phyloP scores from a whole-genome alignment of 371 early-diverging fungal genomes.

The Coemansia sp. region DNA sequence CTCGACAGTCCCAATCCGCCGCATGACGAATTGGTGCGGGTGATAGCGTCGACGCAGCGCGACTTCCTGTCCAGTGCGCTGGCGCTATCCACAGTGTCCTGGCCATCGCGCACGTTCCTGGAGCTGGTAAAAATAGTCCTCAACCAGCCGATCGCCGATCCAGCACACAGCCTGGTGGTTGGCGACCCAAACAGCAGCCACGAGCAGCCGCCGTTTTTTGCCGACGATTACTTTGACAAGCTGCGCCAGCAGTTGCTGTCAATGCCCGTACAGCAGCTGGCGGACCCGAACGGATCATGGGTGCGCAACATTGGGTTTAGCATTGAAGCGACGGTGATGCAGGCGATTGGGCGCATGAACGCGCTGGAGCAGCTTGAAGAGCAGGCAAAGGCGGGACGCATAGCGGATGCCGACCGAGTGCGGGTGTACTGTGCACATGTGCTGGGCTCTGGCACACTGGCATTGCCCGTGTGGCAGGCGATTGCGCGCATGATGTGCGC shows the following conservation, averaged over 20 bases:
- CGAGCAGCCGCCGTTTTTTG: conserved; percentile 38
- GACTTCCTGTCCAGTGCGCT: conserved; percentile 40
- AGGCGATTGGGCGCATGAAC: conserved; percentile 30
- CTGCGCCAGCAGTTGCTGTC: conserved; percentile 23
- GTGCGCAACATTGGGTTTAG: conserved; percentile 42
- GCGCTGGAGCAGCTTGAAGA: conserved; percentile 38
- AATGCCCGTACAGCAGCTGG: conserved; percentile 21
- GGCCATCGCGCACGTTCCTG: conserved; percentile 46
- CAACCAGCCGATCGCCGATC: conserved; percentile 25
- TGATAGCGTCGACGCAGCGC: conserved; percentile 42
- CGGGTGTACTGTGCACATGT: conserved; percentile 42
- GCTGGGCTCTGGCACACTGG: conserved; percentile 33
- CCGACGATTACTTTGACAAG: conserved; percentile 36
- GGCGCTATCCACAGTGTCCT: conserved; percentile 26
- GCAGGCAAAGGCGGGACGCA: conserved; percentile 9
- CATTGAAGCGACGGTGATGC: conserved; percentile 45
- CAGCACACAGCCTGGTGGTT: conserved; percentile 21
- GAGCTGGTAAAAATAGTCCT: conserved; percentile 47
- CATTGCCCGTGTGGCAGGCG: conserved; percentile 27
- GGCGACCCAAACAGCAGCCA: conserved; percentile 28
- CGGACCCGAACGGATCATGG: conserved; percentile 37
- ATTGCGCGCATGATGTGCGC: conserved; percentile 38
- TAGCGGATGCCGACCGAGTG: conserved; percentile 15
- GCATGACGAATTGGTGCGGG: conserved; percentile 37
- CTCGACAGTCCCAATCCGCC: conserved; percentile 44